phyloP scores from a whole-genome alignment of 805 yeast genomes.

The Danielozyma ontarioensis region DNA sequence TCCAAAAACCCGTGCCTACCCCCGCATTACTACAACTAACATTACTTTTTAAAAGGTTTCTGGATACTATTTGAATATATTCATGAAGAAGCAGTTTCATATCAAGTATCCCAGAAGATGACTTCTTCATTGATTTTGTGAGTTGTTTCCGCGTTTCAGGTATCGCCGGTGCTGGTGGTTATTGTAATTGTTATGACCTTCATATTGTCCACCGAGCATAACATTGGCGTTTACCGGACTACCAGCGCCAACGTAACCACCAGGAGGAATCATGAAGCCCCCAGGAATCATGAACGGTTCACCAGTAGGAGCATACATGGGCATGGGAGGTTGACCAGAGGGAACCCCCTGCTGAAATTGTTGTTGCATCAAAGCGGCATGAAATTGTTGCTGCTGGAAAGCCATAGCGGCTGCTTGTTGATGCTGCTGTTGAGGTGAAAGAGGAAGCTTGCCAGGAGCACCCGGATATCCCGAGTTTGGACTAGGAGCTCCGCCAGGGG shows the following conservation, averaged over 20 bases:
- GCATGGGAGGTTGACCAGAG: conserved; percentile 30
- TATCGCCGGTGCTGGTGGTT: too few relatives aligned
- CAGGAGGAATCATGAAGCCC: conserved; percentile 30
- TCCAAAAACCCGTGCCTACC: too few relatives aligned
- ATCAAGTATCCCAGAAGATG: too few relatives aligned
- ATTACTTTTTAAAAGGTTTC: too few relatives aligned
- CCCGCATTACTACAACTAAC: too few relatives aligned
- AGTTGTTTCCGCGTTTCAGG: too few relatives aligned
- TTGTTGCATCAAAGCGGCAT: conserved; percentile 35
- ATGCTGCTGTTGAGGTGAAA: conserved; percentile 28
- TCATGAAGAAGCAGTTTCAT: too few relatives aligned
- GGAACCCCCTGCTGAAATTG: conserved; percentile 26
- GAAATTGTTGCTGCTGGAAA: conserved; percentile 33
- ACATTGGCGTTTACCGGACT: conserved; percentile 26
- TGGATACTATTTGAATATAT: too few relatives aligned
- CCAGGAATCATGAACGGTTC: conserved; percentile 32
- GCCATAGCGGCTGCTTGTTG: conserved; percentile 25
- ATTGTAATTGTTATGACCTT: background rate
- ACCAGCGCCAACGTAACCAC: conserved; percentile 17
- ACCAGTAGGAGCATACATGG: conserved; percentile 26
- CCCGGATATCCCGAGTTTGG: conserved; percentile 13
- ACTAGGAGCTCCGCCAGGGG: conserved; percentile 14
- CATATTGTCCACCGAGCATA: conserved; percentile 11
- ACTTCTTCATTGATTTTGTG: too few relatives aligned
- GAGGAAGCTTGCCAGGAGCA: conserved; percentile 8